phyloP scores from a whole-genome alignment of 2,329 filamentous ascomycete genomes.

The Aspergillus costaricaensis region DNA sequence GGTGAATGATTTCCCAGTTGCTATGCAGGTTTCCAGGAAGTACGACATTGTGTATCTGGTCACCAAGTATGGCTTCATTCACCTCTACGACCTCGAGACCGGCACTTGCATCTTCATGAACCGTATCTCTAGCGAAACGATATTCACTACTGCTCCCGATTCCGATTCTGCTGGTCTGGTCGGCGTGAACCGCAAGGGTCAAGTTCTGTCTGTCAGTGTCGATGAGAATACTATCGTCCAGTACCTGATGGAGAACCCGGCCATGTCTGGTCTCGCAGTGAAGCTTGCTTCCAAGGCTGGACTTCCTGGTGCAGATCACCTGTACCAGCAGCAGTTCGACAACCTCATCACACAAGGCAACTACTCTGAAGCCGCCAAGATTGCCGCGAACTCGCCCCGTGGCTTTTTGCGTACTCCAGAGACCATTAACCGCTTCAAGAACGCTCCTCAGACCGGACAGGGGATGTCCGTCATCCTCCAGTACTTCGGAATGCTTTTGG shows the following conservation, averaged over 20 bases:
- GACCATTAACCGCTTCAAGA: constrained; percentile 96
- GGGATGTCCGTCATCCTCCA: constrained; percentile 94
- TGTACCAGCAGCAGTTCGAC: constrained; percentile 93
- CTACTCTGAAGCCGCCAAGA: constrained; percentile 87
- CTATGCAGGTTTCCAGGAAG: constrained; percentile 94
- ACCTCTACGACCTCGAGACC: constrained; percentile 95
- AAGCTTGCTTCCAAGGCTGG: constrained; percentile 94
- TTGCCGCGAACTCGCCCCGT: constrained; percentile 92
- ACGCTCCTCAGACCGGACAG: constrained; percentile 67
- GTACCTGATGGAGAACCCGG: constrained; percentile 94
- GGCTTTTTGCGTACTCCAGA: constrained; percentile 92
- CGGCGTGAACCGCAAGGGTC: constrained; percentile 95
- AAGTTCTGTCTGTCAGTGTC: constrained; percentile 90
- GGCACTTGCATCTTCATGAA: constrained; percentile 99
- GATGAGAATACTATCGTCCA: constrained; percentile 90
- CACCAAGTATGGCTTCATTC: constrained; percentile 98
- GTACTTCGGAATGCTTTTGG: constrained; percentile 95
- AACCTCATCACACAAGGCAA: constrained; percentile 77
- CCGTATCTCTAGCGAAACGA: constrained; percentile 97
- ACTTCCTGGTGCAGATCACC: constrained; percentile 87
- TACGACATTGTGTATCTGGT: constrained; percentile 97
- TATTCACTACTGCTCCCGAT: constrained; percentile 90
- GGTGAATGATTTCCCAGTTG: constrained; percentile 94
- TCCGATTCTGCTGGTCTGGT: constrained; percentile 83
- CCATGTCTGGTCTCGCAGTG: constrained; percentile 88